These are phyloP conservation scores for Ceratocystis lukuohia DNA, from an alignment of 2,329 filamentous ascomycete species.

Conservation along the genomic window DNA sequence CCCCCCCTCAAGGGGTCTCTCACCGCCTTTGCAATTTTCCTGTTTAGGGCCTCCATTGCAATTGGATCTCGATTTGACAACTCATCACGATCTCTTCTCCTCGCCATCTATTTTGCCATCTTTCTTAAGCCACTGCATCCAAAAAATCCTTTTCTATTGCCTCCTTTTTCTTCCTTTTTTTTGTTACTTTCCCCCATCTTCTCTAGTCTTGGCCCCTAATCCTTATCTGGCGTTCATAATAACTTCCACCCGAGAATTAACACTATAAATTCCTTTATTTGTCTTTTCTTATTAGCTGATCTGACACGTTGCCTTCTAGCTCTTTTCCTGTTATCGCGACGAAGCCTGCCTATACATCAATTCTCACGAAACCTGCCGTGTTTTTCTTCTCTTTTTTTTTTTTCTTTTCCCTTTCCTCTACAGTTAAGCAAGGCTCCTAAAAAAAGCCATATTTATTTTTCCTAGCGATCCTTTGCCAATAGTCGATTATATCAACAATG, in stretches of 20 bases:
- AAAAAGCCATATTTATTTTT: too few relatives aligned
- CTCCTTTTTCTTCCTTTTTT: neutral
- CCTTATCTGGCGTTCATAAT: slow-evolving; percentile 8
- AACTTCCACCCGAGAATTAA: neutral
- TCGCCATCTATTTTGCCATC: slow-evolving; percentile 18
- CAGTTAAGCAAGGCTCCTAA: too few relatives aligned
- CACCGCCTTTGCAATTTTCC: slow-evolving; percentile 24
- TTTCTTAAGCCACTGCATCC: slow-evolving; percentile 21
- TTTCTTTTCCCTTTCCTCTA: too few relatives aligned
- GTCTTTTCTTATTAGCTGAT: slow-evolving; percentile 11
- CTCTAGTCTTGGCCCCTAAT: slow-evolving; percentile 10
- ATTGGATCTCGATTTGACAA: slow-evolving; percentile 6
- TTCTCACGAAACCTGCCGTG: neutral
- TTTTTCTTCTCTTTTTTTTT: neutral
- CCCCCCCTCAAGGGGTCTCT: slow-evolving; percentile 7
- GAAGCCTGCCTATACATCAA: neutral
- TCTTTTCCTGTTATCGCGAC: slow-evolving; percentile 10
- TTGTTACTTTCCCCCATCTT: slow-evolving; percentile 13
- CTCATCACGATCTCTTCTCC: slow-evolving; percentile 1
- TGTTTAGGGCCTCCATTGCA: slow-evolving; percentile 10
- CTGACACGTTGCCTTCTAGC: slow-evolving; percentile 12
- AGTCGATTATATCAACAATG: slow-evolving; percentile 38
- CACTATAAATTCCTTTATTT: slow-evolving; percentile 13
- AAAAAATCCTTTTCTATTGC: slow-evolving; percentile 8
- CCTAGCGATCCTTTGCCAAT: neutral